phyloP scores from a whole-genome alignment of 2,329 filamentous ascomycete species.

The Cucurbitaria berberidis region DNA sequence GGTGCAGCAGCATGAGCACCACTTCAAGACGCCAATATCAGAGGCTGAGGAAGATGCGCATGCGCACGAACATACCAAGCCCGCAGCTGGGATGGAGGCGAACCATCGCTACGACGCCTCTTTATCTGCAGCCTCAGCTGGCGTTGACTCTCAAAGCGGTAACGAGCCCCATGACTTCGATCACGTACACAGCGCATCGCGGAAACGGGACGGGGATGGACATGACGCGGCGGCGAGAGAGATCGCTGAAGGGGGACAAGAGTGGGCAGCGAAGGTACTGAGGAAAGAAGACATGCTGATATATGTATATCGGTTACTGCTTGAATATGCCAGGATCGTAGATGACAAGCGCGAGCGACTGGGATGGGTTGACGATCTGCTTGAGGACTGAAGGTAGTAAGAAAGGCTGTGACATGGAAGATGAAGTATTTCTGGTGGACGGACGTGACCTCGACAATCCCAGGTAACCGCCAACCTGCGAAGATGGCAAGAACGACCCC shows the following conservation, averaged over 20 bases:
- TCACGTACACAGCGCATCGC: too few relatives aligned
- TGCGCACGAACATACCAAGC: not conserved
- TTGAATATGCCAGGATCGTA: conserved; percentile 53
- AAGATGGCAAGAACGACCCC: conserved; percentile 33
- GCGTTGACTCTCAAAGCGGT: not conserved
- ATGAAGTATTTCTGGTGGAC: too few relatives aligned
- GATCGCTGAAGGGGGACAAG: conserved; percentile 69
- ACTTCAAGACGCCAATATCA: conserved; percentile 16
- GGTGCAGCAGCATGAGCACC: conserved; percentile 20
- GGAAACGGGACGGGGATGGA: conserved; percentile 1
- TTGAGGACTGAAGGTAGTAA: conserved; percentile 17
- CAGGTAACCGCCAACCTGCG: too few relatives aligned
- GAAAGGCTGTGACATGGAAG: not conserved
- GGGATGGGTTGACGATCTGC: conserved; percentile 48
- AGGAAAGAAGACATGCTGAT: conserved; percentile 76
- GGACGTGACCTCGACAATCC: too few relatives aligned
- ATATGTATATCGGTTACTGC: conserved; percentile 67
- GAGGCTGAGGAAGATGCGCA: not conserved
- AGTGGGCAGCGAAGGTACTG: conserved; percentile 72
- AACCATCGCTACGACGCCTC: not conserved
- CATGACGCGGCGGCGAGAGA: conserved; percentile 64
- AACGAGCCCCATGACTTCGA: not conserved
- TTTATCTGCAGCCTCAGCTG: not conserved
- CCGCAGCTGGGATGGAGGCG: not conserved
- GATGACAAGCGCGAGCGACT: conserved; percentile 51